phyloP scores from a whole-genome alignment of 208 protist species.

The Wallacemonas sp. region DNA sequence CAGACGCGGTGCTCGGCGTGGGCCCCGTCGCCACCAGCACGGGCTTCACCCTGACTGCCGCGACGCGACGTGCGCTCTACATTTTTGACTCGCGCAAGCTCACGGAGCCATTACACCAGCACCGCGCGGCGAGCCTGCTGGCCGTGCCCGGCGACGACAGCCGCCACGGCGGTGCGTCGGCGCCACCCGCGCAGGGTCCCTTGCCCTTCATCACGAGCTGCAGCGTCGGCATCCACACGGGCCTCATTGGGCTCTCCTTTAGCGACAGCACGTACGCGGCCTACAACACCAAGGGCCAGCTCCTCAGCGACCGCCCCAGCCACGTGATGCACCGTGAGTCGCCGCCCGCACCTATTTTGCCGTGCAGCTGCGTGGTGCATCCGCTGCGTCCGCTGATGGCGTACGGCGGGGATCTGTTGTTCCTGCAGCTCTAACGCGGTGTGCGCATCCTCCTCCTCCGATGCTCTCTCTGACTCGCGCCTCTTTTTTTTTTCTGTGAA shows the following conservation, averaged over 20 bases:
- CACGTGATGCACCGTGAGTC: conserved; percentile 36
- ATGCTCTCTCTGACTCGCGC: too few relatives aligned
- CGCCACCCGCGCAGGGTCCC: background rate
- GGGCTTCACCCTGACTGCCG: conserved; percentile 59
- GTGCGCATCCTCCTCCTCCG: too few relatives aligned
- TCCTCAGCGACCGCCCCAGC: conserved; percentile 55
- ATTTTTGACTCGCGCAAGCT: conserved; percentile 82
- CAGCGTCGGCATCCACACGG: conserved; percentile 73
- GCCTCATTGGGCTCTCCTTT: conserved; percentile 70
- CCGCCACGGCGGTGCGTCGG: background rate
- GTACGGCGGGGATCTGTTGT: conserved; percentile 77
- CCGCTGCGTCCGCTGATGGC: conserved; percentile 77
- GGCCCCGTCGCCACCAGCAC: conserved; percentile 32
- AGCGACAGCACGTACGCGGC: conserved; percentile 77
- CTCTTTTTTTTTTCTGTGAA: too few relatives aligned
- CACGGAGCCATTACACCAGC: conserved; percentile 43
- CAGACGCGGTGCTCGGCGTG: conserved; percentile 41
- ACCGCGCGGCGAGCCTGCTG: conserved; percentile 32
- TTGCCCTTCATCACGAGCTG: conserved; percentile 55
- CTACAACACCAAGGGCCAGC: conserved; percentile 63
- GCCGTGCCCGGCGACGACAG: background rate
- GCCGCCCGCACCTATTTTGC: conserved; percentile 23
- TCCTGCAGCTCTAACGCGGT: conserved; percentile 50
- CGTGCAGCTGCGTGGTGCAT: conserved; percentile 64
- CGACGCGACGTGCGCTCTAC: conserved; percentile 47